Evolutionary conservation across 805 yeast genomes (phyloP).

Genomic region (Wickerhamiella occidentalis): DNA sequence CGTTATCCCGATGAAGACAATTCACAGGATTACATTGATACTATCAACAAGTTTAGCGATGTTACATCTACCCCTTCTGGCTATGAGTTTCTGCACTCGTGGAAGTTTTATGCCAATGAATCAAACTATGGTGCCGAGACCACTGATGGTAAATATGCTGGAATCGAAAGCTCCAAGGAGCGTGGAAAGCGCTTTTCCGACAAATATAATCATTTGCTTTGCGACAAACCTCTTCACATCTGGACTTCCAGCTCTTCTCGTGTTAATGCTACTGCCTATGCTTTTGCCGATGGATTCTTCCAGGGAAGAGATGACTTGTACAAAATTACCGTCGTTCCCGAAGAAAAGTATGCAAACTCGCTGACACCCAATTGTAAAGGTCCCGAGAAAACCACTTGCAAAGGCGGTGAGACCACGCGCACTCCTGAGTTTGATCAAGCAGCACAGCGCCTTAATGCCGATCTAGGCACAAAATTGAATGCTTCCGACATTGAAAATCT

Average conservation of each 20-base stretch:
- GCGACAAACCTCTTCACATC: constrained; percentile 31
- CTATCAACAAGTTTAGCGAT: constrained; percentile 15
- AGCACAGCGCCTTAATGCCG: constrained; percentile 25
- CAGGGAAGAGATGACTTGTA: constrained; percentile 32
- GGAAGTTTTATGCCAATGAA: constrained; percentile 24
- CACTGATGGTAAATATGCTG: constrained; percentile 37
- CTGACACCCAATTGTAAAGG: constrained; percentile 35
- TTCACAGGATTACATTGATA: constrained; percentile 20
- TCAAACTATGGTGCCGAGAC: constrained; percentile 34
- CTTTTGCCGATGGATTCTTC: constrained; percentile 50
- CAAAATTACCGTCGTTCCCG: constrained; percentile 29
- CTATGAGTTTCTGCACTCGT: constrained; percentile 17
- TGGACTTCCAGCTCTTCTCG: constrained; percentile 26
- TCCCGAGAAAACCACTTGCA: constrained; percentile 5
- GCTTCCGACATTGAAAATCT: constrained; percentile 32
- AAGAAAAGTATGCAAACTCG: constrained; percentile 42
- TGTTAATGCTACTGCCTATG: constrained; percentile 40
- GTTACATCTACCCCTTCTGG: constrained; percentile 14
- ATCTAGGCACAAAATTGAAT: constrained; percentile 31
- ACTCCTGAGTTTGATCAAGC: constrained; percentile 22
- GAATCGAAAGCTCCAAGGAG: constrained; percentile 34
- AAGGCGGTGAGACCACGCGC: neutral
- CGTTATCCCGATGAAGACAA: constrained; percentile 31
- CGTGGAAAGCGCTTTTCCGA: constrained; percentile 37
- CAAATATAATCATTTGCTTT: constrained; percentile 34